Conservation (phyloP, 176 grass and related monocot species). For the Oryza rufipogon region DNA sequence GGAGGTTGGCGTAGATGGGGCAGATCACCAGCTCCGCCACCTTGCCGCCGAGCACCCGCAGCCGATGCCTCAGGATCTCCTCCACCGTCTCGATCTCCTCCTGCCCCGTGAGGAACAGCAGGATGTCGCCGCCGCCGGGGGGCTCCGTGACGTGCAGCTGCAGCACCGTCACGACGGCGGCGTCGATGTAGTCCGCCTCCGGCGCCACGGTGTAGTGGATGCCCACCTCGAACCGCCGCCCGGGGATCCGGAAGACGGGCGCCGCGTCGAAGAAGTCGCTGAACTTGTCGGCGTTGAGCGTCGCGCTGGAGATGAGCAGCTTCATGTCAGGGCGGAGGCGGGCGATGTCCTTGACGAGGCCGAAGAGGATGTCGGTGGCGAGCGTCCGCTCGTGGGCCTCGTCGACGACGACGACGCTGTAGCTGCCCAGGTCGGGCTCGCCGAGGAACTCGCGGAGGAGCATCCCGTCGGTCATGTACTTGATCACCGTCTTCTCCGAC, state of each 20-base stretch:
- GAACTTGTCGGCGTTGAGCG: conserved; percentile 71
- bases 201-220: conserved; percentile 62
- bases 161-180: conserved; percentile 50
- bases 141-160: conserved; percentile 58
- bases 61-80: conserved; percentile 47
- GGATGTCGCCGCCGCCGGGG: conserved; percentile 56
- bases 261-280: conserved; percentile 62
- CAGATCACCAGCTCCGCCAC: conserved; percentile 51
- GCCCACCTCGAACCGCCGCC: conserved; percentile 55
- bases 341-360: conserved; percentile 67
- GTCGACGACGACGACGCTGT: conserved; percentile 71
- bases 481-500: conserved; percentile 58
- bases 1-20: conserved; percentile 61
- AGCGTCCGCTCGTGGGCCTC: conserved; percentile 74
- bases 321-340: conserved; percentile 55
- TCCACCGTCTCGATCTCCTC: conserved; percentile 79
- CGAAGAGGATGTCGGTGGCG: conserved; percentile 69
- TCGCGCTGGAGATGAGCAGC: conserved; percentile 65
- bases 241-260: conserved; percentile 63
- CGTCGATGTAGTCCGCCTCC: conserved; percentile 67
- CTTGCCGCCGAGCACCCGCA: conserved; percentile 41
- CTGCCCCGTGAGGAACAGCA: conserved; percentile 70
- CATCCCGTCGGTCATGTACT: conserved; percentile 72
- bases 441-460: conserved; percentile 64
- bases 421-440: conserved; percentile 65